Conservation (phyloP, 1,139 yeast genomes). For the Lizanozyma gosingica region DNA sequence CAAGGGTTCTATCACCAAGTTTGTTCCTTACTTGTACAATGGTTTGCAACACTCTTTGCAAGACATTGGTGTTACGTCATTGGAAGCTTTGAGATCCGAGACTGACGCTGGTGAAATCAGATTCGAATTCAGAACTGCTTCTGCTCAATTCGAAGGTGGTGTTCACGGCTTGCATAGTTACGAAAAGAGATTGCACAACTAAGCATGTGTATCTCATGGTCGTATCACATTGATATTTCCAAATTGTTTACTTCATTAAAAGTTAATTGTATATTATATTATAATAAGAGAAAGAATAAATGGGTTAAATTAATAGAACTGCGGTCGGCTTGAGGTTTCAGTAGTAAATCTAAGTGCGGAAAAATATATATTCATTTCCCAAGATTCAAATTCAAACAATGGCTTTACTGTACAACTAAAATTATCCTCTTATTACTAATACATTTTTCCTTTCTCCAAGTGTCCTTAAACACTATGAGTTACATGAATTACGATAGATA, state of each 20-base stretch:
- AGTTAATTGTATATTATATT: not conserved
- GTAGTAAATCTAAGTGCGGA: too few species aligned
- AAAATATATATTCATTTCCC: too few species aligned
- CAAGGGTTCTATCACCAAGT: conserved; percentile 91
- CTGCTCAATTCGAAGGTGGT: conserved; percentile 99
- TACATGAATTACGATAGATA: not conserved
- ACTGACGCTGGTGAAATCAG: conserved; percentile 69
- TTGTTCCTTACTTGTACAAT: conserved; percentile 85
- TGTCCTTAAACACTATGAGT: too few species aligned
- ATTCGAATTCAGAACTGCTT: conserved; percentile 96
- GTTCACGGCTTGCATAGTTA: conserved; percentile 93
- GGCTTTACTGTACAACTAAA: too few species aligned
- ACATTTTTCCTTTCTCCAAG: too few species aligned
- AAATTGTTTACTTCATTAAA: too few species aligned
- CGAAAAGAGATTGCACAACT: conserved; percentile 94
- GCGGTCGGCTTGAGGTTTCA: too few species aligned
- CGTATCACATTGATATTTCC: too few species aligned
- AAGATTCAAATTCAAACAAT: too few species aligned
- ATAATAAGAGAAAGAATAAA: not conserved
- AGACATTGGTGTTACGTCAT: conserved; percentile 83
- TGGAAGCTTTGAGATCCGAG: conserved; percentile 52
- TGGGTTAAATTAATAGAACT: too few species aligned
- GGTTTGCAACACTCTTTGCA: conserved; percentile 99
- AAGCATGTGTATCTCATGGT: too few species aligned
- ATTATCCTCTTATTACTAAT: too few species aligned